Evolutionary conservation across 805 yeast genomes (phyloP).

Genomic region (Ogataea pini): DNA sequence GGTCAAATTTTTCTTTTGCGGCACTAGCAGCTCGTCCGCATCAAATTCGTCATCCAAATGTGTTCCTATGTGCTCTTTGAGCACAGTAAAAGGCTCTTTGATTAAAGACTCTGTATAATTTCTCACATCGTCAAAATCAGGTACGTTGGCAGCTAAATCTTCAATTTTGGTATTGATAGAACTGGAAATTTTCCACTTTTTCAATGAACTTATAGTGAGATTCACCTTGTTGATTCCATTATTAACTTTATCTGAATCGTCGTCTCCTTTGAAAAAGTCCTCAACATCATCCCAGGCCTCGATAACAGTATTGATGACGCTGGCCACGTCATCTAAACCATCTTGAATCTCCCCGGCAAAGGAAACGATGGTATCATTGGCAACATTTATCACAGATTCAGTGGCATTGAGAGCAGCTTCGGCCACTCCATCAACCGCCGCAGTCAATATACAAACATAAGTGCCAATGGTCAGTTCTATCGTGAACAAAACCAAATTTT

Average conservation of each 20-base stretch:
- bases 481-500: conserved; percentile 59
- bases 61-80: conserved; percentile 41
- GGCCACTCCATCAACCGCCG: conserved; percentile 71
- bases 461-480: conserved; percentile 82
- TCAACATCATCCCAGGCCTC: conserved; percentile 45
- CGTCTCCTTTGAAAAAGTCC: conserved; percentile 53
- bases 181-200: conserved; percentile 63
- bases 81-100: conserved; percentile 56
- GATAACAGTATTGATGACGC: conserved; percentile 55
- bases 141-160: conserved; percentile 51
- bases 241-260: conserved; percentile 35
- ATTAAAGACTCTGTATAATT: conserved; percentile 57
- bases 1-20: conserved; percentile 34
- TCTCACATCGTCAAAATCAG: conserved; percentile 65
- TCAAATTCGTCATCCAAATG: conserved; percentile 23
- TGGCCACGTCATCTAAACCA: conserved; percentile 63
- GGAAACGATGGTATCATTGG: conserved; percentile 58
- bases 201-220: conserved; percentile 55
- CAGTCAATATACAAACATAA: conserved; percentile 75
- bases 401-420: conserved; percentile 75
- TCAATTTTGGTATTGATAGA: conserved; percentile 60
- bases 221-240: conserved; percentile 49
- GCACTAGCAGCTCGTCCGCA: conserved; percentile 40
- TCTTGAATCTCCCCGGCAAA: conserved; percentile 63
- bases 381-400: conserved; percentile 55